Percentiles rank a stretch among this genome's conserved stretches.
Conservation (phyloP, 148 eudicot genomes). For the Pharnaceum exiguum region DNA sequence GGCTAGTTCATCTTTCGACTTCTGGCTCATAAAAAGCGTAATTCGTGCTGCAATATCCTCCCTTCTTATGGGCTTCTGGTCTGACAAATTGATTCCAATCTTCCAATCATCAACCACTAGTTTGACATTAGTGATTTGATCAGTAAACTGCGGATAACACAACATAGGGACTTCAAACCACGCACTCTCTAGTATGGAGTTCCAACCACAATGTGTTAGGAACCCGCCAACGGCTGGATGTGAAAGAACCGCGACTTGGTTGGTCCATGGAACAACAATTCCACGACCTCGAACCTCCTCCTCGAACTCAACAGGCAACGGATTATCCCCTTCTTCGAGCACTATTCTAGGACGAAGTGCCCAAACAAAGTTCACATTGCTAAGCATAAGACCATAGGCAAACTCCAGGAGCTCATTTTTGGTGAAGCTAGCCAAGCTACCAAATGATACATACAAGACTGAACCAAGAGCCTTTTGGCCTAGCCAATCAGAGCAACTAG, state of each 20-base stretch:
- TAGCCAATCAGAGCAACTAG: constrained; percentile 65
- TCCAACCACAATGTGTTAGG: constrained; percentile 78
- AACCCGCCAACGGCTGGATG: constrained; percentile 57
- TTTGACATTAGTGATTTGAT: constrained; percentile 68
- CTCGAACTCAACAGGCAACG: constrained; percentile 40
- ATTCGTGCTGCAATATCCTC: constrained; percentile 37
- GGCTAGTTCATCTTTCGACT: constrained; percentile 14
- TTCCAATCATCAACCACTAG: constrained; percentile 74
- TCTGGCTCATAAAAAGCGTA: constrained; percentile 33
- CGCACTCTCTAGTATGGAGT: constrained; percentile 60
- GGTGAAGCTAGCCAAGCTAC: constrained; percentile 56
- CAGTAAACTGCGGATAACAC: constrained; percentile 59
- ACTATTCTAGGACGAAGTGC: constrained; percentile 46
- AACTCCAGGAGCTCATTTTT: constrained; percentile 37
- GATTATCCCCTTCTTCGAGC: constrained; percentile 1
- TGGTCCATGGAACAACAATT: constrained; percentile 58
- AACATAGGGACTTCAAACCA: constrained; percentile 57
- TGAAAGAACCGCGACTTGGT: constrained; percentile 40
- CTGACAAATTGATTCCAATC: constrained; percentile 50
- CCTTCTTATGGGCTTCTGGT: constrained; percentile 15
- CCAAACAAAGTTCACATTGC: constrained; percentile 57
- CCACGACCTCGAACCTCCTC: constrained; percentile 37
- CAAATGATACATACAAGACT: constrained; percentile 67
- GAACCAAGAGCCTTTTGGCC: constrained; percentile 40
- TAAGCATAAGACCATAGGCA: constrained; percentile 50